phyloP scores from a whole-genome alignment of 2,329 filamentous ascomycete species.

The Sarocladiaceae sp. region DNA sequence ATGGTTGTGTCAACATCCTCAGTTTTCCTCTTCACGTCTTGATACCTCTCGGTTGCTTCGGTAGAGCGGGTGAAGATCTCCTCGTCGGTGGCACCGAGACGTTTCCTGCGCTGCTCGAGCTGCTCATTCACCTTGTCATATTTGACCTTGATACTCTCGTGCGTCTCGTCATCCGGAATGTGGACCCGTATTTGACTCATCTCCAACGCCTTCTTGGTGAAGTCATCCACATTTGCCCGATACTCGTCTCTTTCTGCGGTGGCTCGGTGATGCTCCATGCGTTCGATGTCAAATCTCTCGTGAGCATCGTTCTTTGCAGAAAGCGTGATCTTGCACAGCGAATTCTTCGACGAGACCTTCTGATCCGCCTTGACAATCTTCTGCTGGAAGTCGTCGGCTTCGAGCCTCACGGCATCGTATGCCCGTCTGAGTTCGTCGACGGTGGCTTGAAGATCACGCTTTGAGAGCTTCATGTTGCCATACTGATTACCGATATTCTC shows the following conservation, averaged over 20 bases:
- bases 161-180: slow-evolving; percentile 62
- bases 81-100: slow-evolving; percentile 60
- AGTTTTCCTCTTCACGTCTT: slow-evolving; percentile 39
- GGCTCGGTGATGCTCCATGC: slow-evolving; percentile 38
- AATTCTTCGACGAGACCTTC: slow-evolving; percentile 44
- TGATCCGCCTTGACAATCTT: slow-evolving; percentile 52
- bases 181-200: slow-evolving; percentile 53
- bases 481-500: slow-evolving; percentile 52
- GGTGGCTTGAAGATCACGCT: slow-evolving; percentile 41
- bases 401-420: slow-evolving; percentile 19
- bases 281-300: slow-evolving; percentile 44
- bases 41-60: slow-evolving; percentile 36
- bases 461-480: slow-evolving; percentile 45
- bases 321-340: slow-evolving; percentile 49
- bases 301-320: slow-evolving; percentile 59
- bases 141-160: slow-evolving; percentile 49
- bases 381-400: slow-evolving; percentile 34
- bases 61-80: slow-evolving; percentile 52
- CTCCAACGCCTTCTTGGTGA: slow-evolving; percentile 47
- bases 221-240: slow-evolving; percentile 45
- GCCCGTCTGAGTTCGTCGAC: slow-evolving; percentile 34
- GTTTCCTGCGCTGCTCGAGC: slow-evolving; percentile 51
- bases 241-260: slow-evolving; percentile 45
- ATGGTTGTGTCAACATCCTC: slow-evolving; percentile 37
- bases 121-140: slow-evolving; percentile 53